Conservation (phyloP, 768 basidiomycete species). For the Coprinellus aureogranulatus region DNA sequence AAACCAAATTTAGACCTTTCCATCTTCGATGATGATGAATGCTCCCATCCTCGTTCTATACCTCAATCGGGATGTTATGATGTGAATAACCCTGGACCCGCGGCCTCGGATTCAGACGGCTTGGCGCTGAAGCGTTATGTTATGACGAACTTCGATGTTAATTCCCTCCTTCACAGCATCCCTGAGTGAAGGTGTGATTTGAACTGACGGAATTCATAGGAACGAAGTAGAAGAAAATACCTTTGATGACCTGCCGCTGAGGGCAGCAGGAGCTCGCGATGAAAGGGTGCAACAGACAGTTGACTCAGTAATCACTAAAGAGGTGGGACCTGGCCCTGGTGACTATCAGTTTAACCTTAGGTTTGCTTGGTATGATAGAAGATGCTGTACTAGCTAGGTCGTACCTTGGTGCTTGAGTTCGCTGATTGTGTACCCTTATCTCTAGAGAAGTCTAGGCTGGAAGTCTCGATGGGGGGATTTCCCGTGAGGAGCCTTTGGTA, state of each 20-base stretch:
- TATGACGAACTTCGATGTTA: background rate
- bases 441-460: background rate
- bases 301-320: too few relatives aligned
- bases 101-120: slow-evolving; percentile 1
- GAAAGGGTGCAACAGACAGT: too few relatives aligned
- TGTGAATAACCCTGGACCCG: background rate
- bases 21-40: slow-evolving; percentile 5
- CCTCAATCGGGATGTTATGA: slow-evolving; percentile 4
- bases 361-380: too few relatives aligned
- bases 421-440: background rate
- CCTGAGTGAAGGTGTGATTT: background rate
- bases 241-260: too few relatives aligned
- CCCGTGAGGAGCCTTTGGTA: background rate
- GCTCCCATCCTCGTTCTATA: background rate
- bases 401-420: background rate
- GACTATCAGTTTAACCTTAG: too few relatives aligned
- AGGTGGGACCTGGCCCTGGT: too few relatives aligned
- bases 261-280: too few relatives aligned
- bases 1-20: slow-evolving; percentile 9
- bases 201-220: too few relatives aligned
- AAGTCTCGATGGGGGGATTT: background rate
- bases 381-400: too few relatives aligned
- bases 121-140: slow-evolving; percentile 1
- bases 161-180: background rate
- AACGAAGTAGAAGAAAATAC: too few relatives aligned